phyloP scores from a whole-genome alignment of 805 yeast genomes.

The Cyberlindnera mrakii region DNA sequence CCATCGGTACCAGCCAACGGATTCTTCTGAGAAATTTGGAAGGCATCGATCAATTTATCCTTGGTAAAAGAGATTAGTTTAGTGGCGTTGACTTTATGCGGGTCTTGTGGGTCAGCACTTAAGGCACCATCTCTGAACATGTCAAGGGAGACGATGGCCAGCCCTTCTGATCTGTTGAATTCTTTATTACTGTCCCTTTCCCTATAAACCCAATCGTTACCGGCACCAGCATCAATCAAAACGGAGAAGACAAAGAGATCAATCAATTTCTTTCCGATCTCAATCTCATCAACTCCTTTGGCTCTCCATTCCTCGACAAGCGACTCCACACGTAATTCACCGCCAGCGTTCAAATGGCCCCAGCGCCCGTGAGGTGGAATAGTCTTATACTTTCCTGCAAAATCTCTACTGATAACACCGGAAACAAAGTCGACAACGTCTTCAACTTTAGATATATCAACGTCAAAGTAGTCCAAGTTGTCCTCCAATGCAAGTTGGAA shows the following conservation, averaged over 20 bases:
- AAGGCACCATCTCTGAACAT: slow-evolving; percentile 47
- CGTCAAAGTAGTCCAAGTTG: slow-evolving; percentile 37
- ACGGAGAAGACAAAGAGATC: slow-evolving; percentile 59
- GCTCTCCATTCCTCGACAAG: slow-evolving; percentile 35
- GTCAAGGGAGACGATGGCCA: slow-evolving; percentile 54
- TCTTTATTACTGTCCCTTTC: slow-evolving; percentile 31
- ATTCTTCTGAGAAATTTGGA: slow-evolving; percentile 44
- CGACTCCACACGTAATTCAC: slow-evolving; percentile 35
- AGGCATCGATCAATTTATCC: slow-evolving; percentile 32
- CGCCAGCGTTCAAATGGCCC: slow-evolving; percentile 56
- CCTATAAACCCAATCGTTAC: slow-evolving; percentile 46
- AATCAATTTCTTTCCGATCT: slow-evolving; percentile 46
- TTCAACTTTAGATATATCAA: slow-evolving; percentile 36
- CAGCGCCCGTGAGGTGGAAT: slow-evolving; percentile 68
- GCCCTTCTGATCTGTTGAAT: slow-evolving; percentile 50
- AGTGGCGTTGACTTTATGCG: slow-evolving; percentile 38
- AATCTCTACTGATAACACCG: slow-evolving; percentile 36
- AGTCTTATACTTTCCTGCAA: slow-evolving; percentile 33
- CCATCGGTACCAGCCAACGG: slow-evolving; percentile 53
- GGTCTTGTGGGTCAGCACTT: slow-evolving; percentile 30
- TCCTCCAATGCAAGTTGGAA: slow-evolving; percentile 32
- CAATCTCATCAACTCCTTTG: slow-evolving; percentile 29
- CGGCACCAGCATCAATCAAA: slow-evolving; percentile 64
- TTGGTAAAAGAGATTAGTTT: slow-evolving; percentile 32
- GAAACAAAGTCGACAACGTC: slow-evolving; percentile 40